phyloP scores from a whole-genome alignment of 768 basidiomycete genomes.

The Amanita subjunquillea region DNA sequence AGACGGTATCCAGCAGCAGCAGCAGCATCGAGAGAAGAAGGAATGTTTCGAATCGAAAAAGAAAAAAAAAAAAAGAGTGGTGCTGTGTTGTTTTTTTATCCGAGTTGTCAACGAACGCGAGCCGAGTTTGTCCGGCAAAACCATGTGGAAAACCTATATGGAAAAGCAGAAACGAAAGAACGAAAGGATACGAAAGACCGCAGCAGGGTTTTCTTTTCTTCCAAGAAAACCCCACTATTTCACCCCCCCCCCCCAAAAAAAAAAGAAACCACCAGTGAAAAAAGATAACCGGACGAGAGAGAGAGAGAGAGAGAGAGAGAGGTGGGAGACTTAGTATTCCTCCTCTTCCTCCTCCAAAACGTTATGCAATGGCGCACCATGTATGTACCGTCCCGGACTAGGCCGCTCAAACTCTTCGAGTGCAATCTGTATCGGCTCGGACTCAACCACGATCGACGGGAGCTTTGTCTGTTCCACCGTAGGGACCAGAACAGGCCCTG shows the following conservation, averaged over 20 bases:
- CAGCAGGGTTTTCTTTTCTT: no score
- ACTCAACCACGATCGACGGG: neutral
- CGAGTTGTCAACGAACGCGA: neutral
- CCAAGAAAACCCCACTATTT: neutral
- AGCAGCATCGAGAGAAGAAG: neutral
- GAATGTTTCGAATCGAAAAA: neutral
- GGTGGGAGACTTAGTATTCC: slow-evolving; percentile 16
- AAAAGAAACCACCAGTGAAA: no score
- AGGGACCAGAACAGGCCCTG: neutral
- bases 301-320: neutral
- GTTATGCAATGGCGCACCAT: slow-evolving; percentile 81
- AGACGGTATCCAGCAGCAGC: slow-evolving; percentile 2
- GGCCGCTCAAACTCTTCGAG: slow-evolving; percentile 42
- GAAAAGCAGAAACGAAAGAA: no score
- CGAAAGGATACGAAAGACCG: no score
- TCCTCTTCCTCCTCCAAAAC: slow-evolving; percentile 80
- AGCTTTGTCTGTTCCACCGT: neutral
- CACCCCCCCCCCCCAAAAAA: neutral
- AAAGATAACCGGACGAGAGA: neutral
- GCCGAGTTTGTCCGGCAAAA: neutral
- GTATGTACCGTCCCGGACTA: slow-evolving; percentile 66
- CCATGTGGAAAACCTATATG: no score
- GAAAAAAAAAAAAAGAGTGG: neutral
- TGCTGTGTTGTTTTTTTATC: neutral
- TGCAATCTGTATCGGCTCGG: slow-evolving; percentile 17